Evolutionary conservation across 2,329 filamentous ascomycete genomes (phyloP), one percentile per base, ranked within the genome.

Genomic region (Calonectria pauciramosa): DNA sequence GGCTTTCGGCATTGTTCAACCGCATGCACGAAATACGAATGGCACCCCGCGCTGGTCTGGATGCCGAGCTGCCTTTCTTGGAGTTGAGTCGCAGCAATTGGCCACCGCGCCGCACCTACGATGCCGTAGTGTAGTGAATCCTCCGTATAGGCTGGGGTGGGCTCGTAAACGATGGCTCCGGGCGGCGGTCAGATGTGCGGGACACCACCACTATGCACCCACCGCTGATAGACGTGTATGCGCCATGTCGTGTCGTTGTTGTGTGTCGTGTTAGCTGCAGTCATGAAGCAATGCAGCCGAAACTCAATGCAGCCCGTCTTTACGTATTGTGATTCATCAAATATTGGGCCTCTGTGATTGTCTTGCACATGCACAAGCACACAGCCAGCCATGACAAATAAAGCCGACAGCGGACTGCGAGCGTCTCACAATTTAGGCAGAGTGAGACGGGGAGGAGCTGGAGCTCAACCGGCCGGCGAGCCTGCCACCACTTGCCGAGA

Each of bases 21-120:
- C 44, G 20, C 44, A 66, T 59, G 66, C 59, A 66, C 60, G n/a
- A 28, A 74, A 74, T 74, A 74, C 72, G 72, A 74, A 38, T 49
- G 28, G 51, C 26, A 63, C 54, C 63, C 54, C 60, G 71, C 56
- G 64, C 54, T 23, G 32, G 64, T 52, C 51, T 52, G 54, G 64
- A 68, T 54, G 70, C 52, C 54, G 41, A 69, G 44, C 38, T 72
- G 70, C 64, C 64, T 52, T 56, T 64, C 34, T 68, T 51, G 64
- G 52, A 60, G 41, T 60, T 28, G 36, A 69, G 49, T 49, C 51
- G 34, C 36, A 60, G n/a, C 47, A 70, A 63, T 65, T 73, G 66
- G 71, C 71, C 66, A 47, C 71, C 52, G 26, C 51, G 60, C 60
- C 51, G 69, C 63, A 41, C 18, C 63, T 44, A 6, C 36, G 20